phyloP scores from a whole-genome alignment of 2,329 filamentous ascomycete species.

The Pseudogymnoascus sp. region DNA sequence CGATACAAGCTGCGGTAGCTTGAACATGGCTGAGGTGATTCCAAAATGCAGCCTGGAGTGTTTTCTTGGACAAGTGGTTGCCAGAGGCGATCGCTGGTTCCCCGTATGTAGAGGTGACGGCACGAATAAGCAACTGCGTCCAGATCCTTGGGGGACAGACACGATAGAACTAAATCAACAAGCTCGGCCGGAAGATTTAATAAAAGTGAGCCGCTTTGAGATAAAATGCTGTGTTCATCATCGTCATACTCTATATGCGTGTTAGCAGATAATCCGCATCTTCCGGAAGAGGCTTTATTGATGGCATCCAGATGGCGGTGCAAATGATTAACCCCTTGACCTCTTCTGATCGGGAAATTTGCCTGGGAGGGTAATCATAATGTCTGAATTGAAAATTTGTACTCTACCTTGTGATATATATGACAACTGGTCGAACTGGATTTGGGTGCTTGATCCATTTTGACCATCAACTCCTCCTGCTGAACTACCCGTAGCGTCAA shows the following conservation, averaged over 20 bases:
- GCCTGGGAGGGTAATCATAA: neutral
- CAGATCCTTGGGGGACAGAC: conserved; percentile 58
- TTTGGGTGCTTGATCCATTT: neutral
- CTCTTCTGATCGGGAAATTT: neutral
- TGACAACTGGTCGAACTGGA: neutral
- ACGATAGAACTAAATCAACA: conserved; percentile 60
- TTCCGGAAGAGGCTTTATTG: neutral
- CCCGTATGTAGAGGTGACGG: conserved; percentile 48
- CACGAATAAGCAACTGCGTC: conserved; percentile 52
- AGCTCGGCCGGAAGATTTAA: conserved; percentile 64
- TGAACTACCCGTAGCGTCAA: neutral
- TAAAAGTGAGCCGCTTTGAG: conserved; percentile 27
- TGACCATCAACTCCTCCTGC: neutral
- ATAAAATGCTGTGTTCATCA: neutral
- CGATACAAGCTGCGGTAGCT: conserved; percentile 65
- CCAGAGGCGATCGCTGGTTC: conserved; percentile 64
- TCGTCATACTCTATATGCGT: neutral
- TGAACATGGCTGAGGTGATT: conserved; percentile 46
- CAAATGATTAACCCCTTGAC: neutral
- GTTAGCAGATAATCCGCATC: neutral
- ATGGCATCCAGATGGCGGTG: neutral
- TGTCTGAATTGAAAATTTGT: neutral
- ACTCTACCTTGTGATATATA: neutral
- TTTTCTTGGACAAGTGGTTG: conserved; percentile 58
- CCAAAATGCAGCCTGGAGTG: conserved; percentile 48